Percentiles rank a stretch among this genome's conserved stretches.
These are phyloP conservation scores for Carex sylvatica DNA, from an alignment of 202 grass and related monocot genomes.

Conservation along the genomic window DNA sequence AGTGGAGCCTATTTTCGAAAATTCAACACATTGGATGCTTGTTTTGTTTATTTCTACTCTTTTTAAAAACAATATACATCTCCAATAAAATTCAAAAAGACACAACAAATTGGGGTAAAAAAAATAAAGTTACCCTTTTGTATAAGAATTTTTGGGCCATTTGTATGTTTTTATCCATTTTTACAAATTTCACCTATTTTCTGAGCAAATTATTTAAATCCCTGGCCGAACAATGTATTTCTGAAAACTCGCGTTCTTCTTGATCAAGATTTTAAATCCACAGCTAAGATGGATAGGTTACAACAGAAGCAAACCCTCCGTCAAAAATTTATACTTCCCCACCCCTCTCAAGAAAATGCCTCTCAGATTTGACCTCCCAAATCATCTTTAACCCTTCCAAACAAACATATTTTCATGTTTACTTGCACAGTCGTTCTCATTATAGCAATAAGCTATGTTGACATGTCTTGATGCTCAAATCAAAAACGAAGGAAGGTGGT, in stretches of 20 bases:
- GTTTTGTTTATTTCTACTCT: too few species aligned
- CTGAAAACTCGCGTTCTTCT: neutral
- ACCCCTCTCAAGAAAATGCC: conserved; percentile 13
- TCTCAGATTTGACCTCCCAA: neutral
- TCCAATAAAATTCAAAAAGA: neutral
- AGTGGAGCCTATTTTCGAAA: too few species aligned
- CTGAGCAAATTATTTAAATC: conserved; percentile 6
- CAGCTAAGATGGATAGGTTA: conserved; percentile 4
- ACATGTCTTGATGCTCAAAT: conserved; percentile 32
- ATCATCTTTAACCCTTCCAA: neutral
- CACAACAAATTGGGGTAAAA: neutral
- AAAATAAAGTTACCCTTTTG: neutral
- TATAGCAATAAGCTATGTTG: neutral
- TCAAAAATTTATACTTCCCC: neutral
- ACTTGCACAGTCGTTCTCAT: neutral
- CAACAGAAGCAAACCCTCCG: conserved; percentile 5
- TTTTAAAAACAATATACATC: neutral
- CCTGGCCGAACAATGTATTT: conserved; percentile 7
- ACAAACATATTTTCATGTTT: conserved; percentile 17
- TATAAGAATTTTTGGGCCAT: neutral
- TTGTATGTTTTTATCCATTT: conserved; percentile 9
- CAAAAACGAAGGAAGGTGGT: conserved; percentile 64
- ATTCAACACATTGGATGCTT: too few species aligned
- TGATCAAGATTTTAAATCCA: conserved; percentile 2
- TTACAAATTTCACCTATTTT: neutral